Percentiles rank a stretch among this genome's conserved stretches.
Evolutionary conservation across 73 alveolate genomes (phyloP).

Genomic region (Symbiodinium pilosum): DNA sequence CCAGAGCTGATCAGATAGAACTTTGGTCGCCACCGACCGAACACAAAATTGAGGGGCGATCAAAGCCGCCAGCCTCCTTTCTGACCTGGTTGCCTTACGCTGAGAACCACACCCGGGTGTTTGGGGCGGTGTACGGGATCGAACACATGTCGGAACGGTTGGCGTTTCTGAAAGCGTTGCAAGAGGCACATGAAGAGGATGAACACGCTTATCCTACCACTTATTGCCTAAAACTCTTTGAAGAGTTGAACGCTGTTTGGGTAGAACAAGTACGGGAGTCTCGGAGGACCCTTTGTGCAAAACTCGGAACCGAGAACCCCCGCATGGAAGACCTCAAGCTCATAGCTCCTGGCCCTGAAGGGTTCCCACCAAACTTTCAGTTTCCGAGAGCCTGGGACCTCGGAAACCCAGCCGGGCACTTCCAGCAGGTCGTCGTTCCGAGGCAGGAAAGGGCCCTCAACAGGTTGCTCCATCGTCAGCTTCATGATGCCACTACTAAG

Average conservation of each 20-base stretch:
- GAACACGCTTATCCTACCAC: background rate
- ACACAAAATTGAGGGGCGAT: background rate
- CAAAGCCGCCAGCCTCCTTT: background rate
- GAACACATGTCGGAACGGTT: background rate
- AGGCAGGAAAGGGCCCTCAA: background rate
- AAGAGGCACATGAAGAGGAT: background rate
- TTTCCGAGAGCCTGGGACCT: background rate
- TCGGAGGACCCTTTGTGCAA: background rate
- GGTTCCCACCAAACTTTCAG: background rate
- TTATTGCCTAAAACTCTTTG: background rate
- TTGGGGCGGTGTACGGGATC: background rate
- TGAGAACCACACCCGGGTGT: background rate
- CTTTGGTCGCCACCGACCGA: background rate
- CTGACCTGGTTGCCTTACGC: background rate
- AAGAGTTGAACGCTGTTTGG: background rate
- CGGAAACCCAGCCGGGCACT: too few species aligned
- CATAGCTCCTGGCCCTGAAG: background rate
- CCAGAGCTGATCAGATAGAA: background rate
- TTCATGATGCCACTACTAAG: background rate
- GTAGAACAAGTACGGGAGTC: background rate
- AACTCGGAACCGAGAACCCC: background rate
- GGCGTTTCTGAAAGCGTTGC: background rate
- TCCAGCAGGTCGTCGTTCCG: background rate
- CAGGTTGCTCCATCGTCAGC: background rate
- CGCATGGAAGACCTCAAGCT: background rate